Evolutionary conservation across 805 yeast genomes (phyloP).

Genomic region (Clavispora phyllophila): DNA sequence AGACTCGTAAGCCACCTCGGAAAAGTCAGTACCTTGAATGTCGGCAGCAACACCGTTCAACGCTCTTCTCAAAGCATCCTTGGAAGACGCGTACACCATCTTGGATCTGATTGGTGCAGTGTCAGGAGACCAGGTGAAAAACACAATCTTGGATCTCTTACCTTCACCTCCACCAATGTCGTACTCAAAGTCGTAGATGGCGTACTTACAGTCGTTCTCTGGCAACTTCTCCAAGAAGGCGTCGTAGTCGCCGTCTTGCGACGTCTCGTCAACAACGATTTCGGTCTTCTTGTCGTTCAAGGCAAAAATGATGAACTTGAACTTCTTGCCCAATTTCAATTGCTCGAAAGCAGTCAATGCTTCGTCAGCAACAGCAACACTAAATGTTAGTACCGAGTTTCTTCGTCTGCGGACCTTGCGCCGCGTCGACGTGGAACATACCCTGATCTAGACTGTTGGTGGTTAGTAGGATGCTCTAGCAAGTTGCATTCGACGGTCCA

Average conservation of each 20-base stretch:
- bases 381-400: slow-evolving; percentile 20
- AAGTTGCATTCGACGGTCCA: no score
- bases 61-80: slow-evolving; percentile 96
- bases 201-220: slow-evolving; percentile 94
- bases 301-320: slow-evolving; percentile 75
- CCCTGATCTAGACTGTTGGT: slow-evolving; percentile 21
- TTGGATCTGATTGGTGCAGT: slow-evolving; percentile 91
- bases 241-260: slow-evolving; percentile 73
- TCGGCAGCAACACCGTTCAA: slow-evolving; percentile 92
- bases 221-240: slow-evolving; percentile 83
- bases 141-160: slow-evolving; percentile 73
- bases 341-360: slow-evolving; percentile 93
- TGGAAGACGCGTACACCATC: slow-evolving; percentile 98
- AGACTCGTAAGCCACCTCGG: slow-evolving; percentile 93
- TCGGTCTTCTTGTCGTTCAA: slow-evolving; percentile 84
- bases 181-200: slow-evolving; percentile 95
- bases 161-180: slow-evolving; percentile 89
- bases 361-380: slow-evolving; percentile 61
- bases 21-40: slow-evolving; percentile 95
- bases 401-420: background rate
- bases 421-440: slow-evolving; percentile 8
- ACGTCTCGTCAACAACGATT: slow-evolving; percentile 84
- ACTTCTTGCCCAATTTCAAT: slow-evolving; percentile 87
- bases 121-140: slow-evolving; percentile 94
- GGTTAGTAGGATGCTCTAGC: slow-evolving; percentile 11